These are phyloP conservation scores for Umbelopsis sp. DNA, from an alignment of 371 early-diverging fungal species.

Conservation along the genomic window DNA sequence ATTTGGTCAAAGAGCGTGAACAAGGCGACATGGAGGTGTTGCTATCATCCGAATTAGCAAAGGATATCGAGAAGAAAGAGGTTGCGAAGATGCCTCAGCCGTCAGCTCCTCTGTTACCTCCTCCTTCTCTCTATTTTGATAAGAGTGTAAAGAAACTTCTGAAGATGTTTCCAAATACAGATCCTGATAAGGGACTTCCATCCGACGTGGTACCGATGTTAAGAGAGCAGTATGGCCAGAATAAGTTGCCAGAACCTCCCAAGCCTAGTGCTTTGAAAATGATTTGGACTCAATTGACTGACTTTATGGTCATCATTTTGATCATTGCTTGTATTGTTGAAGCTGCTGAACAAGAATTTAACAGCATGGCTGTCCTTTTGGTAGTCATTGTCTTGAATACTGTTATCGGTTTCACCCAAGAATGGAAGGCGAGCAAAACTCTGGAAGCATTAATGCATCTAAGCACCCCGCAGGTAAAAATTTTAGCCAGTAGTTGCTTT, in stretches of 20 bases:
- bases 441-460: conserved; percentile 88
- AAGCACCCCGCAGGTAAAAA: conserved; percentile 73
- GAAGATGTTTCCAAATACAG: conserved; percentile 64
- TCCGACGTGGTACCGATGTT: conserved; percentile 34
- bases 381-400: conserved; percentile 87
- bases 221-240: conserved; percentile 64
- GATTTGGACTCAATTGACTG: conserved; percentile 68
- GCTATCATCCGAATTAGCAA: conserved; percentile 36
- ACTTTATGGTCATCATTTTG: conserved; percentile 74
- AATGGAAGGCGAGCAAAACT: conserved; percentile 89
- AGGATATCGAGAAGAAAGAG: conserved; percentile 42
- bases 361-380: conserved; percentile 70
- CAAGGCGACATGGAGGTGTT: conserved; percentile 75
- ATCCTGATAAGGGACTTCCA: conserved; percentile 54
- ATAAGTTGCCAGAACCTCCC: conserved; percentile 60
- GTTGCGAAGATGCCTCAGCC: conserved; percentile 26
- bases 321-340: conserved; percentile 66
- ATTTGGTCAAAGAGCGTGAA: conserved; percentile 80
- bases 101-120: conserved; percentile 31
- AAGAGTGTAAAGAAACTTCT: conserved; percentile 50
- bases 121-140: conserved; percentile 69
- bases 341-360: conserved; percentile 45
- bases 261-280: conserved; percentile 60
- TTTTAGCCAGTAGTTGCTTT: not conserved
- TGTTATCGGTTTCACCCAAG: conserved; percentile 88